Conservation (phyloP, 225 moss, liverwort and hornwort species). For the Rhytidiadelphus loreus region DNA sequence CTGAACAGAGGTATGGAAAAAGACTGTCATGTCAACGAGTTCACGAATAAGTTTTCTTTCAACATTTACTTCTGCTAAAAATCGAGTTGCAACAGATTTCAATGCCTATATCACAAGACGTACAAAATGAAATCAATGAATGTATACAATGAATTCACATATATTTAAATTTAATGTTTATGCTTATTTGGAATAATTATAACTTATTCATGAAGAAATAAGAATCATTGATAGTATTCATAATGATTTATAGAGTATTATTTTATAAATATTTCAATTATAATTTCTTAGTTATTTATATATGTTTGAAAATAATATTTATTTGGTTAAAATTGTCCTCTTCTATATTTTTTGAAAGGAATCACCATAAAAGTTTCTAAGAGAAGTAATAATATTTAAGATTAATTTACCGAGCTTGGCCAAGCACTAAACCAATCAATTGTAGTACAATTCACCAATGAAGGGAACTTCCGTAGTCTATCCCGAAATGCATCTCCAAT, state of each 20-base stretch:
- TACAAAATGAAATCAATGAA: neutral
- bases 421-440: constrained; percentile 94
- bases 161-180: no score
- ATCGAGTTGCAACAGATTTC: constrained; percentile 71
- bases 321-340: accelerated
- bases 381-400: neutral
- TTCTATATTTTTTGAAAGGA: no score
- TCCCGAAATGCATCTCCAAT: constrained; percentile 83
- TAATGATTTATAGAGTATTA: accelerated
- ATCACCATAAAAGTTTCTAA: accelerated
- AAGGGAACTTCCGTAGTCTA: constrained; percentile 74
- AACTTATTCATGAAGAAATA: neutral
- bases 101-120: constrained; percentile 28
- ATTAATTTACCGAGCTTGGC: constrained; percentile 46
- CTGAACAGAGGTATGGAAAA: constrained; percentile 82
- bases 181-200: no score
- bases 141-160: no score
- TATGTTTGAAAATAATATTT: accelerated
- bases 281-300: no score
- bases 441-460: constrained; percentile 77
- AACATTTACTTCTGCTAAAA: constrained; percentile 61
- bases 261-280: neutral
- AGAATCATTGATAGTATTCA: accelerated
- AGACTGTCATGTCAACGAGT: constrained; percentile 66
- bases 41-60: constrained; percentile 59